phyloP scores from a whole-genome alignment of 768 basidiomycete genomes.

The Saitozyma podzolica region DNA sequence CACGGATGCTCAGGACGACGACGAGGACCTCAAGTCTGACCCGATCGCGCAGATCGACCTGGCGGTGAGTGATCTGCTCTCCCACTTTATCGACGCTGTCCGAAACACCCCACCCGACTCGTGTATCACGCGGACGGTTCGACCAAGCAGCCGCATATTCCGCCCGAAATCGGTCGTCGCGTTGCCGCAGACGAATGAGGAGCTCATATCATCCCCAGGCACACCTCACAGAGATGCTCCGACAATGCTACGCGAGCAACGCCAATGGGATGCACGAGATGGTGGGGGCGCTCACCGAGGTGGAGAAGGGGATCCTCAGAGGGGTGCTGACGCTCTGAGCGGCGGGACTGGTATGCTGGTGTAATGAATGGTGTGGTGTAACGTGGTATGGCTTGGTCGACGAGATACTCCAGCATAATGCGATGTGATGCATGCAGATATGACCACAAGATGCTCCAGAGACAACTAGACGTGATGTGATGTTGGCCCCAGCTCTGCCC shows the following conservation, averaged over 20 bases:
- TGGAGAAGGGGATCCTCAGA: slow-evolving; percentile 48
- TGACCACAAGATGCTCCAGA: too few relatives aligned
- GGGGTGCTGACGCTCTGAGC: slow-evolving; percentile 36
- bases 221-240: slow-evolving; percentile 47
- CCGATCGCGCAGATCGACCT: slow-evolving; percentile 85
- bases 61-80: slow-evolving; percentile 54
- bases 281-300: slow-evolving; percentile 39
- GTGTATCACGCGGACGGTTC: not conserved
- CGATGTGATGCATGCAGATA: too few relatives aligned
- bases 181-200: not conserved
- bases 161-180: too few relatives aligned
- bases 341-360: not conserved
- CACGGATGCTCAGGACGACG: slow-evolving; percentile 68
- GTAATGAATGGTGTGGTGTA: too few relatives aligned
- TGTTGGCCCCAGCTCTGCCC: too few relatives aligned
- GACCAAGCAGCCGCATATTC: too few relatives aligned
- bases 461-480: too few relatives aligned
- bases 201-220: slow-evolving; percentile 25
- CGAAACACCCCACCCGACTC: too few relatives aligned
- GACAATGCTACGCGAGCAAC: slow-evolving; percentile 49
- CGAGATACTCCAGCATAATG: too few relatives aligned
- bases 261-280: slow-evolving; percentile 45
- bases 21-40: slow-evolving; percentile 85
- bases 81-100: not conserved
- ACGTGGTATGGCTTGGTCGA: too few relatives aligned